Evolutionary conservation across 2,329 filamentous ascomycete species (phyloP).

Genomic region (Chaetomiaceae sp.): DNA sequence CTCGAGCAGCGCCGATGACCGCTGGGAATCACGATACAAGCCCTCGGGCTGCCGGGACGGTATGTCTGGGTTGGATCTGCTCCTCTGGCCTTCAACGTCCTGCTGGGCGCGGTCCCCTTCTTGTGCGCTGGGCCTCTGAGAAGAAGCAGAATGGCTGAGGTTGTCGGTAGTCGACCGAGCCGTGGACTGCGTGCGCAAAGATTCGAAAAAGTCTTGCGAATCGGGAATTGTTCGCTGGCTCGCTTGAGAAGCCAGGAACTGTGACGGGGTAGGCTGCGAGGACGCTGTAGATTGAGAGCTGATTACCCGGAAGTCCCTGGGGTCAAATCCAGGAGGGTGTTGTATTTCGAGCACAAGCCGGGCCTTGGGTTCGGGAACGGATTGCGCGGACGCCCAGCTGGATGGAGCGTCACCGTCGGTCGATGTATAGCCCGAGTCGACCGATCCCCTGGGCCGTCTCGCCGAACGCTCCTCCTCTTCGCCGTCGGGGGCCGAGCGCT

Average conservation of each 20-base stretch:
- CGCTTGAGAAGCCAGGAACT: slow-evolving; percentile 25
- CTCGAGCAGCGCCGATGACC: slow-evolving; percentile 1
- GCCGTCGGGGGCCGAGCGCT: background rate
- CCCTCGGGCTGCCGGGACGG: slow-evolving; percentile 17
- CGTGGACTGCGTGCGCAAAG: slow-evolving; percentile 12
- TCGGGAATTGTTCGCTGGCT: slow-evolving; percentile 40
- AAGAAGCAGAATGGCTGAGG: slow-evolving; percentile 17
- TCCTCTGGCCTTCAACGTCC: background rate
- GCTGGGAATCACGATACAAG: background rate
- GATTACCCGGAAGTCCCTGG: slow-evolving; percentile 17
- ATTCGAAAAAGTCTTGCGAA: slow-evolving; percentile 35
- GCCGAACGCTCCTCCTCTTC: background rate
- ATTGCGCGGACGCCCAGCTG: slow-evolving; percentile 4
- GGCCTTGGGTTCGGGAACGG: slow-evolving; percentile 1
- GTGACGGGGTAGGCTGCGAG: slow-evolving; percentile 13
- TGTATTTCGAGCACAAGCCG: slow-evolving; percentile 20
- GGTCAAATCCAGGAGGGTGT: slow-evolving; percentile 20
- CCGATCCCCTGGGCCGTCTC: slow-evolving; percentile 6
- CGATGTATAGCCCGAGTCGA: slow-evolving; percentile 17
- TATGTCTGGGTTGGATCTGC: slow-evolving; percentile 11
- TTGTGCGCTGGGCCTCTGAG: slow-evolving; percentile 8
- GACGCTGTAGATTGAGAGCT: slow-evolving; percentile 15
- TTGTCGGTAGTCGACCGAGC: background rate
- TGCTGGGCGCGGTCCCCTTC: background rate
- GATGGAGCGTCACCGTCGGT: slow-evolving; percentile 4